phyloP scores from a whole-genome alignment of 805 yeast species.

The Metschnikowia rubicola region DNA sequence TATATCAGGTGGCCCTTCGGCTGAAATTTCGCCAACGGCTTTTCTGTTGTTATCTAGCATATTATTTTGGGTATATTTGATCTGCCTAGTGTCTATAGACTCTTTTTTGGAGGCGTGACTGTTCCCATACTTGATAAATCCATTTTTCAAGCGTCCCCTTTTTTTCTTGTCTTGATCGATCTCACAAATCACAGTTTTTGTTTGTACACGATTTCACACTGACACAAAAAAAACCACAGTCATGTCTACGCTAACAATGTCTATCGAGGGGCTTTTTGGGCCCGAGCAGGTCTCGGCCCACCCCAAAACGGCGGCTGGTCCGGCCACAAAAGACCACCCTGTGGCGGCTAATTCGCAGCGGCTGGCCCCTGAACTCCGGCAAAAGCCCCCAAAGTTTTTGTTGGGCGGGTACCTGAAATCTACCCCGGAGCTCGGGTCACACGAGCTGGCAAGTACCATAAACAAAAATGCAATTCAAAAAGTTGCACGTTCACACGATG shows the following conservation, averaged over 20 bases:
- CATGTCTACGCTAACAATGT: constrained; percentile 18
- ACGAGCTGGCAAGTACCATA: not conserved
- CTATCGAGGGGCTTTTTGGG: constrained; percentile 14
- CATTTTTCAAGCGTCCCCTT: no score
- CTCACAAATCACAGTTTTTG: no score
- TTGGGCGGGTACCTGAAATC: constrained; percentile 3
- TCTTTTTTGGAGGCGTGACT: no score
- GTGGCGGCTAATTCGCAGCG: not conserved
- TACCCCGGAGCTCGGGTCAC: constrained; percentile 3
- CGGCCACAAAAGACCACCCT: not conserved
- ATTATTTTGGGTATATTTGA: no score
- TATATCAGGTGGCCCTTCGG: constrained; percentile 2
- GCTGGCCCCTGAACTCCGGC: constrained; percentile 6
- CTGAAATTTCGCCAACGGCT: no score
- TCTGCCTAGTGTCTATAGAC: no score
- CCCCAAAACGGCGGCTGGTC: constrained; percentile 4
- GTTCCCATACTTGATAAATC: no score
- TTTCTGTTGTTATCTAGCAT: no score
- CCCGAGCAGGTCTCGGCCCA: constrained; percentile 8
- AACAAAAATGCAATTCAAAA: not conserved
- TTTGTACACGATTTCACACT: no score
- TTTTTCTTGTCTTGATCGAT: no score
- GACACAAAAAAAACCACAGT: not conserved
- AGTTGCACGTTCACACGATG: constrained; percentile 5
- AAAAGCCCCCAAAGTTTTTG: not conserved